phyloP scores from a whole-genome alignment of 2,329 filamentous ascomycete genomes.

The Thielaviopsis populi region DNA sequence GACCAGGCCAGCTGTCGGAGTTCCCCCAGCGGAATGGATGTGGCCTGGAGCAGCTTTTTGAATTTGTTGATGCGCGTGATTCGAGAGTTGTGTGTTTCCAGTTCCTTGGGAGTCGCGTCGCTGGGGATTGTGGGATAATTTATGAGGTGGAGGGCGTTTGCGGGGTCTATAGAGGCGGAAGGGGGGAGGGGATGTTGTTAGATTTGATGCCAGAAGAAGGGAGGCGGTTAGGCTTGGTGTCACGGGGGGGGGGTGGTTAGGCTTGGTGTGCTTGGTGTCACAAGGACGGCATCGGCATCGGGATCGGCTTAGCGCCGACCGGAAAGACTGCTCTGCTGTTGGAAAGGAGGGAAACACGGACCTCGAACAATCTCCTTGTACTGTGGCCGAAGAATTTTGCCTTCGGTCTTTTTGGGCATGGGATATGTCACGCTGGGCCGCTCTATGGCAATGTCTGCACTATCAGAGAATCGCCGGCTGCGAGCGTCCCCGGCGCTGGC shows the following conservation, averaged over 20 bases:
- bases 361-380: slow-evolving; percentile 88
- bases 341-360: slow-evolving; percentile 24
- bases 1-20: slow-evolving; percentile 83
- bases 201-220: not conserved
- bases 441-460: slow-evolving; percentile 87
- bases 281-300: too few species aligned
- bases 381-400: slow-evolving; percentile 89
- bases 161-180: slow-evolving; percentile 46
- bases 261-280: too few species aligned
- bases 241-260: not conserved
- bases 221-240: too few species aligned
- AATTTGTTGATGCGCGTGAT: slow-evolving; percentile 97
- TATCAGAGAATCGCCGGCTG: slow-evolving; percentile 58
- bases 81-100: slow-evolving; percentile 70
- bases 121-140: slow-evolving; percentile 62
- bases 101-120: slow-evolving; percentile 66
- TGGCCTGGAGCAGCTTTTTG: slow-evolving; percentile 86
- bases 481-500: slow-evolving; percentile 24
- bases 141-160: slow-evolving; percentile 88
- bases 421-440: slow-evolving; percentile 71
- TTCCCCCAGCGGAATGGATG: slow-evolving; percentile 71
- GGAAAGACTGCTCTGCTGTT: too few species aligned
- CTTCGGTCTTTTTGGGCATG: slow-evolving; percentile 74
- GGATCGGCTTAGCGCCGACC: too few species aligned
- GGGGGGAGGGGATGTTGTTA: not conserved